phyloP scores from a whole-genome alignment of 2,329 filamentous ascomycete genomes.

The Colletotrichum falcatum region DNA sequence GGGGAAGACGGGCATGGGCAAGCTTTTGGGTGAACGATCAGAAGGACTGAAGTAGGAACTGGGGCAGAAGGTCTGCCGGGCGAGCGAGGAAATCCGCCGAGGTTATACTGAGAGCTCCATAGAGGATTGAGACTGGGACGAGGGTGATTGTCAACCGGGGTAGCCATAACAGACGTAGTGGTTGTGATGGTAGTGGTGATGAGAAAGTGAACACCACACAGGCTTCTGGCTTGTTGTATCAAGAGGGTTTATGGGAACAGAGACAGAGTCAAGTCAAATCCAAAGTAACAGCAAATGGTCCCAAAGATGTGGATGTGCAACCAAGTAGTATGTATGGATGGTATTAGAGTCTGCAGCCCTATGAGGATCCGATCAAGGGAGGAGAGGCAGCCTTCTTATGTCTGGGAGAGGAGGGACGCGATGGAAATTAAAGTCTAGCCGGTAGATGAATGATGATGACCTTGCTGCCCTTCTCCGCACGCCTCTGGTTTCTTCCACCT shows the following conservation, averaged over 20 bases:
- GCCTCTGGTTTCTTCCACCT: constrained; percentile 12
- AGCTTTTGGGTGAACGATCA: constrained; percentile 45
- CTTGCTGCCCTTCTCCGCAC: constrained; percentile 5
- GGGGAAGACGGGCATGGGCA: constrained; percentile 52
- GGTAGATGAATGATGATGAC: constrained; percentile 6
- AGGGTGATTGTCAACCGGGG: constrained; percentile 34
- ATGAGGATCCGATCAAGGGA: constrained; percentile 29
- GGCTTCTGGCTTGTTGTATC: constrained; percentile 8
- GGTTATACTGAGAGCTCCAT: constrained; percentile 49
- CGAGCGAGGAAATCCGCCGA: constrained; percentile 43
- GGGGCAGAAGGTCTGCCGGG: constrained; percentile 17
- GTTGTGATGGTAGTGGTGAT: constrained; percentile 22
- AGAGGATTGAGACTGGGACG: constrained; percentile 47
- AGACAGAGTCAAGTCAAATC: background rate
- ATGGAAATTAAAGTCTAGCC: constrained; percentile 12
- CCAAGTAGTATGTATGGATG: constrained; percentile 13
- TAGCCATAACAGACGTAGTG: too few relatives aligned
- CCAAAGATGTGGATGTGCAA: constrained; percentile 29
- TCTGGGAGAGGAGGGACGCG: constrained; percentile 22
- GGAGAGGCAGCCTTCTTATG: constrained; percentile 32
- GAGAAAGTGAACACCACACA: constrained; percentile 7
- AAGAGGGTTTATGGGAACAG: background rate
- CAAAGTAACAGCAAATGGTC: constrained; percentile 19
- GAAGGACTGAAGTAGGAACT: constrained; percentile 46
- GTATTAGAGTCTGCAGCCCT: constrained; percentile 21